Percentiles rank a stretch among this genome's conserved stretches.
Conservation (phyloP, 73 alveolate genomes). For the Effrenium voratum region DNA sequence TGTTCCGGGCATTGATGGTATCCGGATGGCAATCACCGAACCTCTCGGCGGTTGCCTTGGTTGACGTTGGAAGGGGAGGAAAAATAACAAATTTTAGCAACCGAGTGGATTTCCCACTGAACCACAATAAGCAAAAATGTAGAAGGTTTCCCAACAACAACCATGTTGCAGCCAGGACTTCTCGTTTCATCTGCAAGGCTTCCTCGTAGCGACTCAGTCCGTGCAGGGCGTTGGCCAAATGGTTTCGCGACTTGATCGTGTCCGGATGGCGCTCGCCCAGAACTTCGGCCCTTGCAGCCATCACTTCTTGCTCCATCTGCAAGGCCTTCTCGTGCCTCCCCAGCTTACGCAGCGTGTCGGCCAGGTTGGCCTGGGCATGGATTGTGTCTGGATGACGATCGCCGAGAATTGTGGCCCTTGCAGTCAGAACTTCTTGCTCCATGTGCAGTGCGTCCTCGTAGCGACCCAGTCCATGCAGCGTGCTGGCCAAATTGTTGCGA, state of each 20-base stretch:
- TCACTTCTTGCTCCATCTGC: background rate
- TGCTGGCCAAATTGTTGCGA: background rate
- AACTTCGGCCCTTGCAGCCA: background rate
- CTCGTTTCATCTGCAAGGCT: no score
- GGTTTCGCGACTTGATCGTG: no score
- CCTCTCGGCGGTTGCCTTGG: no score
- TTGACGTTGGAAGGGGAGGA: no score
- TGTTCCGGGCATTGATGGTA: no score
- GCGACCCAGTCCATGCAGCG: background rate
- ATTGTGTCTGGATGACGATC: background rate
- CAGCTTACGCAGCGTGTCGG: background rate
- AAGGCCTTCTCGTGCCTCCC: background rate
- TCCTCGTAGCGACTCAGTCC: no score
- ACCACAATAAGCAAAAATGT: no score
- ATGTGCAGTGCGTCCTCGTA: no score
- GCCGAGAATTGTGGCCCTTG: background rate
- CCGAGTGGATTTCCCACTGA: no score
- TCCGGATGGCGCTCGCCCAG: background rate
- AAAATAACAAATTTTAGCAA: no score
- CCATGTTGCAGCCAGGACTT: background rate
- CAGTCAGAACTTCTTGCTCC: slow-evolving; percentile 1
- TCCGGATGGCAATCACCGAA: background rate
- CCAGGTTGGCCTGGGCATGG: background rate
- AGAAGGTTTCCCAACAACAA: no score
- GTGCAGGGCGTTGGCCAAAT: no score